phyloP scores from a whole-genome alignment of 352 stramenopile genomes.

The Globisporangium heterothallicum region DNA sequence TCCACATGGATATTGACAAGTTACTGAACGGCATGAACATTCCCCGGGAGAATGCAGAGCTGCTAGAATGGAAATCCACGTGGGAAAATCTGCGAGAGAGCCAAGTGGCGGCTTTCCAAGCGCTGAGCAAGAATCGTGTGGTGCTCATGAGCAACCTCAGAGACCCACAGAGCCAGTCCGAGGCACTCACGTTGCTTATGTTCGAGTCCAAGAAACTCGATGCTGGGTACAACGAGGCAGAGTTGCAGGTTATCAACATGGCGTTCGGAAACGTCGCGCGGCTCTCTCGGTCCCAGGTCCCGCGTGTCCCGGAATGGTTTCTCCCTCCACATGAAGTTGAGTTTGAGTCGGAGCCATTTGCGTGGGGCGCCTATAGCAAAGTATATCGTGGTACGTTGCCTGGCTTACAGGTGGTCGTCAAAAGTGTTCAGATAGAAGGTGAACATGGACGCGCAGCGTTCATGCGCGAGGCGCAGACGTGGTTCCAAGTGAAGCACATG shows the following conservation, averaged over 20 bases:
- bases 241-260: conserved; percentile 1
- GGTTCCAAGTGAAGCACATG: not conserved
- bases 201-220: conserved; percentile 2
- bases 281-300: not conserved
- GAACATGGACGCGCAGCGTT: not conserved
- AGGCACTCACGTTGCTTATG: conserved; percentile 3
- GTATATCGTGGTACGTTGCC: not conserved
- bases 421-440: not conserved
- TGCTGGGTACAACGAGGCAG: not conserved
- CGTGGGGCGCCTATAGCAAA: not conserved
- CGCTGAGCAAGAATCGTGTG: not conserved
- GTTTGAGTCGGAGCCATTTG: not conserved
- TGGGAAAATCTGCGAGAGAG: not conserved
- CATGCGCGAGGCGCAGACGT: conserved; percentile 1
- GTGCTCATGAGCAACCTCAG: not conserved
- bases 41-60: not conserved
- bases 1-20: conserved; percentile 2
- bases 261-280: not conserved
- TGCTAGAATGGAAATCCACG: not conserved
- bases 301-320: conserved; percentile 2
- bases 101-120: not conserved
- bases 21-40: not conserved
- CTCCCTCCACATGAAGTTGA: conserved; percentile 6
- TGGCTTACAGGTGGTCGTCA: not conserved
- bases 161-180: not conserved